Conservation (phyloP, 2,329 filamentous ascomycete species). For the Cadophora luteo-olivacea region DNA sequence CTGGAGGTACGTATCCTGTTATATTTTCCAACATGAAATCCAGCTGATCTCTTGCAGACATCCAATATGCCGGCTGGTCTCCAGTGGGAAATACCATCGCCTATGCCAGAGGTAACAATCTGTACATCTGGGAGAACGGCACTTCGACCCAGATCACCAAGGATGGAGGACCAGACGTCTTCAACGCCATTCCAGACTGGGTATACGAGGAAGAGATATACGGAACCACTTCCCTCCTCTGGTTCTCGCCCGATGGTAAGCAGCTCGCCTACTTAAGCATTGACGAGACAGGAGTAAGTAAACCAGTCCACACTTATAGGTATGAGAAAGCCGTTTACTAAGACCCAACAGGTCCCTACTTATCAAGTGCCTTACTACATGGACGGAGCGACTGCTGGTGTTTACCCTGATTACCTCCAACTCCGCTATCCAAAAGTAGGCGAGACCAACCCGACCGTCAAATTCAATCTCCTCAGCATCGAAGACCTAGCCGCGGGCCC, state of each 20-base stretch:
- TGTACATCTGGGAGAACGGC: conserved; percentile 64
- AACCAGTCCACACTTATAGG: no score
- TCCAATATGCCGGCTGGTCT: conserved; percentile 70
- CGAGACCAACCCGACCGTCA: conserved; percentile 69
- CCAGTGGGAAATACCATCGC: conserved; percentile 64
- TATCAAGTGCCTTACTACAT: conserved; percentile 73
- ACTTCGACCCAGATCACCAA: conserved; percentile 57
- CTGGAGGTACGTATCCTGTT: conserved; percentile 20
- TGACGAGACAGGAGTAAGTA: conserved; percentile 67
- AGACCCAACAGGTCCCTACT: conserved; percentile 49
- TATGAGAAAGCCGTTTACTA: background rate
- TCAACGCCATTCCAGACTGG: conserved; percentile 71
- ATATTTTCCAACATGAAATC: background rate
- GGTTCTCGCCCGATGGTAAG: conserved; percentile 63
- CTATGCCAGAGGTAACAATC: conserved; percentile 71
- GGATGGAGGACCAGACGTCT: conserved; percentile 66
- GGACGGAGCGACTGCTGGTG: conserved; percentile 61
- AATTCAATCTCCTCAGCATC: conserved; percentile 64
- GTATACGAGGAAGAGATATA: conserved; percentile 67
- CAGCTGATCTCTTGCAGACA: conserved; percentile 39
- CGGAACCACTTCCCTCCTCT: conserved; percentile 56
- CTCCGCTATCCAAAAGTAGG: conserved; percentile 74
- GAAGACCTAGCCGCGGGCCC: conserved; percentile 50
- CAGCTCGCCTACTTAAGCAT: conserved; percentile 62
- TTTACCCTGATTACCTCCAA: conserved; percentile 67